These are phyloP conservation scores for Pleodorina starrii DNA, from an alignment of 139 green algal species.

Conservation along the genomic window DNA sequence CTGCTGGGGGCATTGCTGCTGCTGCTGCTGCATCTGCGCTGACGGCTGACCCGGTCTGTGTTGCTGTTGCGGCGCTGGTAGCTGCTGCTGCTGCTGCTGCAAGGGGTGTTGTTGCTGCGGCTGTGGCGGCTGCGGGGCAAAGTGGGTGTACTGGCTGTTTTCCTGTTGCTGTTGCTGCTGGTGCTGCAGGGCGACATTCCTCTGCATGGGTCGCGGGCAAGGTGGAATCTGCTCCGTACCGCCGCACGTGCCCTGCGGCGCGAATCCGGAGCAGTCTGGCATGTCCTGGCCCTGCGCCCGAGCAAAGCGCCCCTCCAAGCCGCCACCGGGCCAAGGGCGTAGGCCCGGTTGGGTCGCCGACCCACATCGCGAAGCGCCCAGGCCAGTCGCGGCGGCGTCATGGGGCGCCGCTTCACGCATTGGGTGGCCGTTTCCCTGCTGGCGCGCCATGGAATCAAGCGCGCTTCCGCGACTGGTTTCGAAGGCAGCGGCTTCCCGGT, in stretches of 20 bases:
- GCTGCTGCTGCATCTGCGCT: constrained; percentile 19
- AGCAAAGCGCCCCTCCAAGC: neutral
- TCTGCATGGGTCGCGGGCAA: too few relatives aligned
- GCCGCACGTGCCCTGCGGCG: neutral
- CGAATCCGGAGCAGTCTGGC: neutral
- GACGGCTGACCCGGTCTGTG: neutral
- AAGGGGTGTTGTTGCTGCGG: neutral
- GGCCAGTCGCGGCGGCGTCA: too few relatives aligned
- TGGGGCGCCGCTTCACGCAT: too few relatives aligned
- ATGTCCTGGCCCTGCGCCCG: neutral
- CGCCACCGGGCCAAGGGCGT: neutral
- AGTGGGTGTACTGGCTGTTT: too few relatives aligned
- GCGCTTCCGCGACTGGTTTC: too few relatives aligned
- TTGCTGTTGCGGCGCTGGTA: neutral
- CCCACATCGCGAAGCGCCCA: neutral
- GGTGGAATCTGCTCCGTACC: too few relatives aligned
- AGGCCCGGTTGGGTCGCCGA: neutral
- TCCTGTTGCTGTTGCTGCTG: neutral
- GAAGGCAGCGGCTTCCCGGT: too few relatives aligned
- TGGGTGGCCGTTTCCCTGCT: too few relatives aligned
- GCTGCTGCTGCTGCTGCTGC: neutral
- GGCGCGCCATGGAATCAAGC: too few relatives aligned
- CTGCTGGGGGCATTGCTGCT: neutral
- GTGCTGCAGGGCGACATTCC: too few relatives aligned
- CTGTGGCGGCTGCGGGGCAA: neutral